Conservation (phyloP, 1,139 yeast species). For the Lodderomyces parapsilosis region DNA sequence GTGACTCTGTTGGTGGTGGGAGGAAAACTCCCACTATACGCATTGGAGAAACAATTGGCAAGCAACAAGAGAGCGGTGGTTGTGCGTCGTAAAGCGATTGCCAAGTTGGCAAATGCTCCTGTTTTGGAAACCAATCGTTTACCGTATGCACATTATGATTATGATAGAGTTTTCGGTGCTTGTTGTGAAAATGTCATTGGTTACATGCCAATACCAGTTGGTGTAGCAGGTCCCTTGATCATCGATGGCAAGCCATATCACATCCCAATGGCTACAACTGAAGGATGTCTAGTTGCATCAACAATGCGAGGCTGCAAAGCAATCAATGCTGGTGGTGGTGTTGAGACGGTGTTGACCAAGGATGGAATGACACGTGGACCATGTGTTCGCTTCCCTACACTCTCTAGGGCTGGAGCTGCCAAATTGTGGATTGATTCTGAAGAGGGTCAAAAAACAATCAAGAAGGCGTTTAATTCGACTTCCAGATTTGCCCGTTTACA, state of each 20-base stretch:
- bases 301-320: constrained; percentile 99
- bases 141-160: constrained; percentile 84
- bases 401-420: constrained; percentile 89
- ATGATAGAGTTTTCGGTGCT: constrained; percentile 95
- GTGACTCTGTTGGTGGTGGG: constrained; percentile 65
- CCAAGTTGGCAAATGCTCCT: constrained; percentile 79
- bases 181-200: constrained; percentile 99
- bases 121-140: constrained; percentile 67
- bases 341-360: constrained; percentile 82
- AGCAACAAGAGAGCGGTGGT: constrained; percentile 90
- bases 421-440: constrained; percentile 95
- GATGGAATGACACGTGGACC: constrained; percentile 99
- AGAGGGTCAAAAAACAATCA: constrained; percentile 80
- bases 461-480: constrained; percentile 92
- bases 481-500: constrained; percentile 96
- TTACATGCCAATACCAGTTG: constrained; percentile 92
- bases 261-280: constrained; percentile 99
- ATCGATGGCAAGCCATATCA: constrained; percentile 86
- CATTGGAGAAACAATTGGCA: constrained; percentile 85
- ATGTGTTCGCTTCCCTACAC: constrained; percentile 82
- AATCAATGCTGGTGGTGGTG: constrained; percentile 96
- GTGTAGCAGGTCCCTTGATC: constrained; percentile 94
- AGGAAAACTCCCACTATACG: constrained; percentile 87
- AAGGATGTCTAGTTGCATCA: constrained; percentile 97
- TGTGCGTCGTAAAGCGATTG: constrained; percentile 89